phyloP scores from a whole-genome alignment of 257 asterid genomes.

The Lithospermum erythrorhizon region DNA sequence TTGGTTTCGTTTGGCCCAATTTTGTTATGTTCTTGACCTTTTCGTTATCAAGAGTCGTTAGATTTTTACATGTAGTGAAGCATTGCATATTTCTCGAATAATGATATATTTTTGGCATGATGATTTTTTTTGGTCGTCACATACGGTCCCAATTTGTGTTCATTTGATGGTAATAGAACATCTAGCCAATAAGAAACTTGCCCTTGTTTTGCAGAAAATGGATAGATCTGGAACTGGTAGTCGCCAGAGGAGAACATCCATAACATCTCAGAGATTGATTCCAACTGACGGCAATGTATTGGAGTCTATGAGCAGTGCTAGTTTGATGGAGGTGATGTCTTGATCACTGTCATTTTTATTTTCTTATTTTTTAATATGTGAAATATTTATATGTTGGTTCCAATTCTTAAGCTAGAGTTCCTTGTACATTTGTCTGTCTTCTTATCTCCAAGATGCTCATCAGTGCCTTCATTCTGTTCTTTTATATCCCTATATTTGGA shows the following conservation, averaged over 20 bases:
- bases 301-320: constrained; percentile 68
- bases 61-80: neutral
- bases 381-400: neutral
- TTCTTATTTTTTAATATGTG: neutral
- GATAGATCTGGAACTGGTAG: constrained; percentile 59
- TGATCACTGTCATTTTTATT: neutral
- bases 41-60: neutral
- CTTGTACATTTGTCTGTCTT: neutral
- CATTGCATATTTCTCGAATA: neutral
- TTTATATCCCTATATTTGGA: neutral
- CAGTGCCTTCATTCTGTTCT: neutral
- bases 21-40: neutral
- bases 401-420: neutral
- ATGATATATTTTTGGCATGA: neutral
- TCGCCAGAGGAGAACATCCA: constrained; percentile 45
- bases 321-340: constrained; percentile 69
- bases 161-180: neutral
- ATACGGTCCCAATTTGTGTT: neutral
- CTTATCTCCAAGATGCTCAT: neutral
- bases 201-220: constrained; percentile 44
- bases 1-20: neutral
- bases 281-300: constrained; percentile 29
- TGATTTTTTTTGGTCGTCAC: neutral
- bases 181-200: neutral
- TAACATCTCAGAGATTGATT: constrained; percentile 47